These are phyloP conservation scores for Amanita muscaria DNA, from an alignment of 768 basidiomycete genomes.

Conservation along the genomic window DNA sequence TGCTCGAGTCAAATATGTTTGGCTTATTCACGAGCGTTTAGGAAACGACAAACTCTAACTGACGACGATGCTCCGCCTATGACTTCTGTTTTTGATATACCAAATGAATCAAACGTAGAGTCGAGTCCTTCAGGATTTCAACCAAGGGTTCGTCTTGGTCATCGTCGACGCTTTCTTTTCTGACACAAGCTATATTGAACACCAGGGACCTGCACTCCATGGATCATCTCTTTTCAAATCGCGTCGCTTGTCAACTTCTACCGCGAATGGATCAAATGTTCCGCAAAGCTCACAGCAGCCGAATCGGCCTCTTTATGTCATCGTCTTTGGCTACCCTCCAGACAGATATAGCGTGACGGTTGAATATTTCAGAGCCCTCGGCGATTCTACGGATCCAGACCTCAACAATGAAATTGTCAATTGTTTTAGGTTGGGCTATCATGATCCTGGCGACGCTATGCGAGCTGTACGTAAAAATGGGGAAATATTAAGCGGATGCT, in stretches of 20 bases:
- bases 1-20: too few relatives aligned
- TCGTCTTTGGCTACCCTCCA: slow-evolving; percentile 85
- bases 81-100: slow-evolving; percentile 66
- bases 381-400: slow-evolving; percentile 61
- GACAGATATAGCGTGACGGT: slow-evolving; percentile 66
- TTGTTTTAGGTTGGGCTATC: slow-evolving; percentile 75
- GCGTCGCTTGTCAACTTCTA: slow-evolving; percentile 16
- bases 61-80: slow-evolving; percentile 81
- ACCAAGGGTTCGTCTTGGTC: slow-evolving; percentile 30
- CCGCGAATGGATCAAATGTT: not conserved
- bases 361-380: slow-evolving; percentile 70
- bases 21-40: too few relatives aligned
- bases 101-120: slow-evolving; percentile 44
- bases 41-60: slow-evolving; percentile 52
- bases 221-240: slow-evolving; percentile 25
- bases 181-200: slow-evolving; percentile 3
- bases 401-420: slow-evolving; percentile 62
- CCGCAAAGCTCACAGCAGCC: slow-evolving; percentile 19
- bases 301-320: slow-evolving; percentile 48
- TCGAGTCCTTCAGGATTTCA: slow-evolving; percentile 33
- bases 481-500: slow-evolving; percentile 62
- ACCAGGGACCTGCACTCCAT: slow-evolving; percentile 32
- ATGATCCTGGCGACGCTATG: slow-evolving; percentile 62
- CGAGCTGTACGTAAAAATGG: slow-evolving; percentile 79
- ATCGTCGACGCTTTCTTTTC: not conserved